Conservation (phyloP, 345 rosid species). For the Populus nigra region DNA sequence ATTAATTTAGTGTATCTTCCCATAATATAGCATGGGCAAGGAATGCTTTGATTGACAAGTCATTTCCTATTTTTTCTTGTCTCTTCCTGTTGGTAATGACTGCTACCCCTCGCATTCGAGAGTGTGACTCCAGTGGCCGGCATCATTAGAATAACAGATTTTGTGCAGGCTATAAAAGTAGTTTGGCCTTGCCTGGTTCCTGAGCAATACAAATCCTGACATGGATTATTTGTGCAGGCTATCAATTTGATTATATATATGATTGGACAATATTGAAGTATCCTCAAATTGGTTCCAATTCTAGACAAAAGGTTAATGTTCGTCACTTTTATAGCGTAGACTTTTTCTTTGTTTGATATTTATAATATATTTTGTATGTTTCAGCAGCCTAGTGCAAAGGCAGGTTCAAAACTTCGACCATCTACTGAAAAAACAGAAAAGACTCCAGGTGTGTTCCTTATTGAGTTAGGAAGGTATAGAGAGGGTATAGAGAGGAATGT, state of each 20-base stretch:
- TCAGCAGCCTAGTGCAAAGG: constrained; percentile 28
- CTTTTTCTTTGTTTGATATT: neutral
- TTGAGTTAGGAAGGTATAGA: constrained; percentile 17
- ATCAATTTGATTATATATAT: constrained; percentile 27
- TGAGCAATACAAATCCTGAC: neutral
- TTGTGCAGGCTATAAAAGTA: neutral
- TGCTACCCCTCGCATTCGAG: neutral
- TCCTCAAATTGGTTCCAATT: constrained; percentile 29
- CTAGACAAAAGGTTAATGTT: constrained; percentile 20
- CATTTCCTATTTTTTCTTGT: neutral
- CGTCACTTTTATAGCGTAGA: neutral
- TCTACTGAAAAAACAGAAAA: constrained; percentile 36
- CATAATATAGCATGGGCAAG: neutral
- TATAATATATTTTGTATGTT: constrained; percentile 5
- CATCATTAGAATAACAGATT: neutral
- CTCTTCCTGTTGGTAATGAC: neutral
- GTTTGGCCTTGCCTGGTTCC: neutral
- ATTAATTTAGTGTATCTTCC: neutral
- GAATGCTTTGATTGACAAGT: neutral
- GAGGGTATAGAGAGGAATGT: constrained; percentile 13
- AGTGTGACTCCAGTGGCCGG: neutral
- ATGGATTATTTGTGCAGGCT: constrained; percentile 10
- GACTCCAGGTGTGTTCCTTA: constrained; percentile 38
- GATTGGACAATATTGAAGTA: constrained; percentile 31
- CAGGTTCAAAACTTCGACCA: constrained; percentile 31